Evolutionary conservation across 306 rosid genomes (phyloP).

Genomic region (Aeschynomene evenia): DNA sequence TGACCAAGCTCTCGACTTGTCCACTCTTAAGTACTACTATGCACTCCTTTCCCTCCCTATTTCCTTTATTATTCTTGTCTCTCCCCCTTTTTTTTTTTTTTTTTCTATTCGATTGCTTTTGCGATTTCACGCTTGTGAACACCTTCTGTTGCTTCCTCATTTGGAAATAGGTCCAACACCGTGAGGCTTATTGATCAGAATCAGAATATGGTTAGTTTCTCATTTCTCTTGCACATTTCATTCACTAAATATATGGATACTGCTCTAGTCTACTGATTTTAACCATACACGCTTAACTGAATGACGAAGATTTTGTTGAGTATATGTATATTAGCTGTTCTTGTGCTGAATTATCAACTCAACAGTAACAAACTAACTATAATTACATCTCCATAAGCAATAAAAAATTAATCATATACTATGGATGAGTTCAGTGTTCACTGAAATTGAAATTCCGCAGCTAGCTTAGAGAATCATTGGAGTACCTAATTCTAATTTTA

Average conservation of each 20-base stretch:
- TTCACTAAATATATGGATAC: neutral
- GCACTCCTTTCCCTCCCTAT: neutral
- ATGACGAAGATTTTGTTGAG: too few species aligned
- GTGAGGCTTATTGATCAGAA: constrained; percentile 86
- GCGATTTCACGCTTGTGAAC: neutral
- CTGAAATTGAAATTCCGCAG: neutral
- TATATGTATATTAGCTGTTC: too few species aligned
- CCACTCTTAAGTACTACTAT: constrained; percentile 60
- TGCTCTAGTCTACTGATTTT: too few species aligned
- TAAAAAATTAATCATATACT: too few species aligned
- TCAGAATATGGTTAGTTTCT: constrained; percentile 84
- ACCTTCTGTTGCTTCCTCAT: constrained; percentile 14
- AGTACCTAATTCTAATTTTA: neutral
- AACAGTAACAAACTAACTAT: too few species aligned
- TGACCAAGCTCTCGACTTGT: constrained; percentile 62
- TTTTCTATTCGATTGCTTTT: neutral
- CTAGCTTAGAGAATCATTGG: neutral
- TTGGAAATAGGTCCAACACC: constrained; percentile 65
- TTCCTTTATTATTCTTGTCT: neutral
- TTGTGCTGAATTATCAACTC: too few species aligned
- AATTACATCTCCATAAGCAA: too few species aligned
- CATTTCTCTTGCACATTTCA: neutral
- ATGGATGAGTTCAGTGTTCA: neutral
- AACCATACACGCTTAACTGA: too few species aligned
- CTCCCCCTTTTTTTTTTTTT: too few species aligned